These are phyloP conservation scores for Pseudogymnoascus sp. DNA, from an alignment of 2,329 filamentous ascomycete species.

Conservation along the genomic window DNA sequence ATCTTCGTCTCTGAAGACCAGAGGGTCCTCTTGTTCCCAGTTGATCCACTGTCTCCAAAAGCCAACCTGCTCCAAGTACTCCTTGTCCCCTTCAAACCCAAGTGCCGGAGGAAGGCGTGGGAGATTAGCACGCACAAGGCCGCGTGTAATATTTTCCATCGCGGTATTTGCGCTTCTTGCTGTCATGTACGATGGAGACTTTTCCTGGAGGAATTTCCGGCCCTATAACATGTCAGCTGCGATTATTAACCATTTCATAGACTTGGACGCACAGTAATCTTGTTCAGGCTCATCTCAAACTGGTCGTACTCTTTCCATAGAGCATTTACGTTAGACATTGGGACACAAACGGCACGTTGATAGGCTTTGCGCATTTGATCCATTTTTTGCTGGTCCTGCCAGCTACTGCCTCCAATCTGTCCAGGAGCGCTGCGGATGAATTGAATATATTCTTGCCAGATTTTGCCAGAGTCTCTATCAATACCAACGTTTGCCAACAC, in stretches of 20 bases:
- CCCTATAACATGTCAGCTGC: constrained; percentile 45
- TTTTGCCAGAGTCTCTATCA: constrained; percentile 77
- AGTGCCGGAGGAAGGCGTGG: constrained; percentile 73
- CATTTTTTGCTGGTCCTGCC: constrained; percentile 99
- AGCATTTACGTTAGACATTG: constrained; percentile 70
- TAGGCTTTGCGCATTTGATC: constrained; percentile 87
- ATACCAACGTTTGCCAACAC: constrained; percentile 83
- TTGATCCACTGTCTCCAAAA: constrained; percentile 90
- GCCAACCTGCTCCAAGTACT: constrained; percentile 75
- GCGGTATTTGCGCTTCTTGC: constrained; percentile 84
- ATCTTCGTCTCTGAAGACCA: constrained; percentile 80
- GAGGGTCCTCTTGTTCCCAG: constrained; percentile 89
- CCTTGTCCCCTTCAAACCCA: constrained; percentile 78
- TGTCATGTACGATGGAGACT: constrained; percentile 90
- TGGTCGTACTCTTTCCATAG: constrained; percentile 97
- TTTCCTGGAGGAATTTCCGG: constrained; percentile 88
- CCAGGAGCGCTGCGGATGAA: constrained; percentile 87
- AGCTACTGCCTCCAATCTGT: constrained; percentile 71
- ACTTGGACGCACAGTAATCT: constrained; percentile 60
- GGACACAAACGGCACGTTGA: constrained; percentile 79
- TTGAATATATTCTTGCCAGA: constrained; percentile 93
- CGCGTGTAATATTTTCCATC: constrained; percentile 77
- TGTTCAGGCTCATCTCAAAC: constrained; percentile 91
- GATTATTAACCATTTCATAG: constrained; percentile 12
- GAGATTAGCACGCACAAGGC: constrained; percentile 66